Conservation (phyloP, 305 asterid genomes). For the Plantago coronopus region DNA sequence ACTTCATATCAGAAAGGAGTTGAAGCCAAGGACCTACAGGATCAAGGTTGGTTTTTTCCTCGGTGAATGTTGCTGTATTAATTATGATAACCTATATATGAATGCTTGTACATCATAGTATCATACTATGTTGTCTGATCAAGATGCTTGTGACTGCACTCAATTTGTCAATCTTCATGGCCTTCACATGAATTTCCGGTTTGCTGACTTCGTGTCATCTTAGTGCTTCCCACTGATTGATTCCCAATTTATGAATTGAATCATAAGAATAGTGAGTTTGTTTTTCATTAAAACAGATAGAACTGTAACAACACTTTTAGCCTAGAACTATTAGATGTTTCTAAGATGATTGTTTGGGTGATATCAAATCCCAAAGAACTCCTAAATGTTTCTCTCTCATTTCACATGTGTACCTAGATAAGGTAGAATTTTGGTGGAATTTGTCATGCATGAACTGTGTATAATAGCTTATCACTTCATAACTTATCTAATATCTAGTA, state of each 20-base stretch:
- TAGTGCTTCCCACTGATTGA: conserved; percentile 19
- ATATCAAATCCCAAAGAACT: background rate
- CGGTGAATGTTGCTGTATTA: conserved; percentile 8
- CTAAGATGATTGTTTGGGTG: background rate
- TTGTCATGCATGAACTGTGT: background rate
- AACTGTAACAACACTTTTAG: background rate
- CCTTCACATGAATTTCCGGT: background rate
- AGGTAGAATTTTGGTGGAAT: conserved; percentile 3
- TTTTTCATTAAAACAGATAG: too few relatives aligned
- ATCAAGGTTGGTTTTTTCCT: conserved; percentile 50
- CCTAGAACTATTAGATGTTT: background rate
- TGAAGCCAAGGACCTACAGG: conserved; percentile 85
- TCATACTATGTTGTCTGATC: background rate
- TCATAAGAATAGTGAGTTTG: too few relatives aligned
- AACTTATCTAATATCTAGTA: conserved; percentile 1
- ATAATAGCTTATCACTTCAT: background rate
- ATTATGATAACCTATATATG: background rate
- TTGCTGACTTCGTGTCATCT: background rate
- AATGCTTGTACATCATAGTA: background rate
- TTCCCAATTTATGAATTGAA: background rate
- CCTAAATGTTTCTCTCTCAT: background rate
- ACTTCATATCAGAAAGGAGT: conserved; percentile 55
- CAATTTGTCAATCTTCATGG: background rate
- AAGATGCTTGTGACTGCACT: background rate
- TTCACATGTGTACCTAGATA: too few relatives aligned